Conservation (phyloP, 2,329 filamentous ascomycete genomes). For the Claviceps maximensis region DNA sequence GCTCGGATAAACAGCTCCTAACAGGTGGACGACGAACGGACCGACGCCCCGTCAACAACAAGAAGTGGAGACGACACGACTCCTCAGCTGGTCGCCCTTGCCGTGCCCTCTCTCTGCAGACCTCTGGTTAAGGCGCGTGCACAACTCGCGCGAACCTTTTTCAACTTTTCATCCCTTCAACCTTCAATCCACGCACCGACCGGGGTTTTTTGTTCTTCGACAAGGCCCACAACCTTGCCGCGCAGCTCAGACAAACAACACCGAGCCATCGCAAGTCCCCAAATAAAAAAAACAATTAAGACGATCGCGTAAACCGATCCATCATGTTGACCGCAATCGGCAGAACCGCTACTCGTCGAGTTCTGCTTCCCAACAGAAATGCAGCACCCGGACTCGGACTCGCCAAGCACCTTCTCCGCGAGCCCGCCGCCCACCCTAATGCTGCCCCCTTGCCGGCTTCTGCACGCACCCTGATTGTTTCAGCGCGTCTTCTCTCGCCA, state of each 20-base stretch:
- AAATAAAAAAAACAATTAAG: not conserved
- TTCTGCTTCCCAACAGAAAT: constrained; percentile 10
- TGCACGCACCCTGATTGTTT: constrained; percentile 15
- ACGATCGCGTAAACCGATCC: not conserved
- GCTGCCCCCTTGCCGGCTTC: constrained; percentile 7
- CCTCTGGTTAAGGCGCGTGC: not conserved
- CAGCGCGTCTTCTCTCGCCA: constrained; percentile 15
- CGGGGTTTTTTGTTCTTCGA: no score
- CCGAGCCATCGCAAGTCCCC: not conserved
- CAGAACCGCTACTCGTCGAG: constrained; percentile 25
- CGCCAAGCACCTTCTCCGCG: constrained; percentile 5
- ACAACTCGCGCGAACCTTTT: not conserved
- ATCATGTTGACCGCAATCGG: constrained; percentile 30
- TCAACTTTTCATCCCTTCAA: not conserved
- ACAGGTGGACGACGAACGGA: no score
- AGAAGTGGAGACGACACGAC: not conserved
- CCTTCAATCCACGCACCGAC: no score
- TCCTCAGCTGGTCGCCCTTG: not conserved
- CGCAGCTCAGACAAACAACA: not conserved
- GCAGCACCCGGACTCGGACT: constrained; percentile 10
- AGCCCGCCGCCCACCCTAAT: not conserved
- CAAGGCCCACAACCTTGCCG: not conserved
- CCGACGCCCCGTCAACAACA: not conserved
- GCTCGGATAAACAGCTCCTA: not conserved
- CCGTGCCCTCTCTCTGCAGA: not conserved